These are phyloP conservation scores for Pseudomassariella vexata DNA, from an alignment of 2,329 filamentous ascomycete species.

Conservation along the genomic window DNA sequence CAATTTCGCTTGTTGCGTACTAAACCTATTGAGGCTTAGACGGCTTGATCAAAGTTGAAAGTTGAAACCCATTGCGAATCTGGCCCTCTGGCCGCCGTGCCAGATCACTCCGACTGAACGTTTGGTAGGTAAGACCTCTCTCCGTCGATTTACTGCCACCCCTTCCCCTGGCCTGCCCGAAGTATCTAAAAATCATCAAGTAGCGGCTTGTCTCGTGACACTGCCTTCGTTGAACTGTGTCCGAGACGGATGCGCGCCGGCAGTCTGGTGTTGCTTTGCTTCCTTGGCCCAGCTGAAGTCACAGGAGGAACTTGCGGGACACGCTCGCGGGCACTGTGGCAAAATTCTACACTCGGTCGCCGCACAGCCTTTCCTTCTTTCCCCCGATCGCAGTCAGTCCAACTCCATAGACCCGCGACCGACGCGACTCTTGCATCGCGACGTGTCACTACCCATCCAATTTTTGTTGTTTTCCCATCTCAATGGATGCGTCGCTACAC, in stretches of 20 bases:
- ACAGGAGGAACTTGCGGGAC: constrained; percentile 1
- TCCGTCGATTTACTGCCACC: constrained; percentile 12
- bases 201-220: constrained; percentile 20
- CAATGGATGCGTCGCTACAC: constrained; percentile 32
- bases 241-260: constrained; percentile 12
- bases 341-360: constrained; percentile 6
- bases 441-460: constrained; percentile 28
- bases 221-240: constrained; percentile 11
- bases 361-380: constrained; percentile 9
- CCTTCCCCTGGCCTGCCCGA: constrained; percentile 10
- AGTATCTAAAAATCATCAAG: constrained; percentile 15
- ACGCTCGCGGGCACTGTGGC: constrained; percentile 4
- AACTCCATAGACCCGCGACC: constrained; percentile 16
- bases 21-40: no score
- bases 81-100: no score
- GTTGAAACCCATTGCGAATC: no score
- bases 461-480: constrained; percentile 29
- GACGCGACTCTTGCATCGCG: constrained; percentile 12
- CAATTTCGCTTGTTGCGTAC: no score
- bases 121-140: constrained; percentile 21
- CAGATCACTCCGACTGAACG: no score
- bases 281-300: constrained; percentile 2
- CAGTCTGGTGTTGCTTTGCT: constrained; percentile 1
- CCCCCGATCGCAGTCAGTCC: constrained; percentile 12
- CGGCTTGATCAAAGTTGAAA: no score